These are phyloP conservation scores for Carpinus viminea DNA, from an alignment of 306 rosid genomes.

Conservation along the genomic window DNA sequence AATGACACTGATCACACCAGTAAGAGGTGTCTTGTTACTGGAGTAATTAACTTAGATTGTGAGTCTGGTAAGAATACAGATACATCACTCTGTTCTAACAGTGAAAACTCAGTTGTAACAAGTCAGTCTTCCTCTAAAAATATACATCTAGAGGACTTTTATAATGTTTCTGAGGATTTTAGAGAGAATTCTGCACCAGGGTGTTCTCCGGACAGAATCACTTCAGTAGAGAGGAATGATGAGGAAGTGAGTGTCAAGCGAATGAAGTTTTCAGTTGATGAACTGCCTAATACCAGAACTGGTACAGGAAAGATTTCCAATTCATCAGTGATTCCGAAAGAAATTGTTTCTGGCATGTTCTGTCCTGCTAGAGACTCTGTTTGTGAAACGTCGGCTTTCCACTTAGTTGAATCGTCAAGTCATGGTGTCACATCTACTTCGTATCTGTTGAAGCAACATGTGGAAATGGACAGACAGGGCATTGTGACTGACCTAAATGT, in stretches of 20 bases:
- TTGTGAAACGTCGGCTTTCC: constrained; percentile 53
- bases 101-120: constrained; percentile 61
- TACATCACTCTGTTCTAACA: constrained; percentile 67
- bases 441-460: constrained; percentile 55
- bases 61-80: constrained; percentile 60
- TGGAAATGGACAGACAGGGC: constrained; percentile 37
- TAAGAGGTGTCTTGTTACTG: constrained; percentile 59
- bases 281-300: constrained; percentile 44
- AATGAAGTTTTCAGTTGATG: constrained; percentile 57
- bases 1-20: constrained; percentile 39
- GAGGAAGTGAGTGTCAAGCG: constrained; percentile 59
- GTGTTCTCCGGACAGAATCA: constrained; percentile 39
- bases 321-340: constrained; percentile 42
- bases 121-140: constrained; percentile 54
- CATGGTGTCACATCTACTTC: constrained; percentile 73
- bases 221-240: constrained; percentile 37
- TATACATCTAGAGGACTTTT: constrained; percentile 42
- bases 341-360: constrained; percentile 36
- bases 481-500: constrained; percentile 37
- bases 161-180: constrained; percentile 41
- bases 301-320: constrained; percentile 40
- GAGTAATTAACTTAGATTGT: constrained; percentile 57
- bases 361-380: constrained; percentile 38
- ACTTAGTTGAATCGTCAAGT: constrained; percentile 75
- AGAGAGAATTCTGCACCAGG: constrained; percentile 43